phyloP scores from a whole-genome alignment of 2,329 filamentous ascomycete genomes.

The Metarhizium brunneum region DNA sequence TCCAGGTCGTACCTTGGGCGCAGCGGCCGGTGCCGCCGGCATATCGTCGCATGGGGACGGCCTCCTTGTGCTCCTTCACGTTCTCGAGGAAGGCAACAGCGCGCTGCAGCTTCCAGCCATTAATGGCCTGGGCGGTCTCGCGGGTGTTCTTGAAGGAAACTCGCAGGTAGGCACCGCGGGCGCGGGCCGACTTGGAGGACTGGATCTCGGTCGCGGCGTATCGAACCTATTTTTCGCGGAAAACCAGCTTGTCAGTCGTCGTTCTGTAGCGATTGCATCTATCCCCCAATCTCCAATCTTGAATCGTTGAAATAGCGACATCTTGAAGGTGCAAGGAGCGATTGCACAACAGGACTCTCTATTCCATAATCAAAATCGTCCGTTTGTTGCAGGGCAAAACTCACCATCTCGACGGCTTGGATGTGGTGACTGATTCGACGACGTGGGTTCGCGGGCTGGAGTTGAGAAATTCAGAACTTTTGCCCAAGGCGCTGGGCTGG shows the following conservation, averaged over 20 bases:
- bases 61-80: conserved; percentile 94
- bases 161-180: conserved; percentile 96
- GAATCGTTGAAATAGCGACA: not conserved
- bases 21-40: conserved; percentile 90
- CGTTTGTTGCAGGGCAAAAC: conserved; percentile 18
- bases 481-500: conserved; percentile 26
- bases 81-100: conserved; percentile 97
- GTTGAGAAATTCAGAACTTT: conserved; percentile 39
- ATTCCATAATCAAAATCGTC: not conserved
- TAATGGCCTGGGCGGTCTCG: conserved; percentile 98
- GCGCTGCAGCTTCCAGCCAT: conserved; percentile 95
- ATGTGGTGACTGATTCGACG: conserved; percentile 45
- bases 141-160: conserved; percentile 99
- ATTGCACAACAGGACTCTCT: not conserved
- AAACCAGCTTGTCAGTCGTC: conserved; percentile 15
- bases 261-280: not conserved
- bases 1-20: conserved; percentile 78
- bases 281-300: not conserved
- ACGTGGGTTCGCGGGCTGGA: conserved; percentile 38
- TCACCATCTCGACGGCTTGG: conserved; percentile 49
- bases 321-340: not conserved
- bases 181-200: conserved; percentile 88
- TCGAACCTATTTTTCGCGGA: conserved; percentile 57
- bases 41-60: conserved; percentile 96
- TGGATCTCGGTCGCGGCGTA: conserved; percentile 90